Percentiles rank a stretch among this genome's conserved stretches.
These are phyloP conservation scores for Manihot esculenta DNA, from an alignment of 441 rosid genomes.

Conservation along the genomic window DNA sequence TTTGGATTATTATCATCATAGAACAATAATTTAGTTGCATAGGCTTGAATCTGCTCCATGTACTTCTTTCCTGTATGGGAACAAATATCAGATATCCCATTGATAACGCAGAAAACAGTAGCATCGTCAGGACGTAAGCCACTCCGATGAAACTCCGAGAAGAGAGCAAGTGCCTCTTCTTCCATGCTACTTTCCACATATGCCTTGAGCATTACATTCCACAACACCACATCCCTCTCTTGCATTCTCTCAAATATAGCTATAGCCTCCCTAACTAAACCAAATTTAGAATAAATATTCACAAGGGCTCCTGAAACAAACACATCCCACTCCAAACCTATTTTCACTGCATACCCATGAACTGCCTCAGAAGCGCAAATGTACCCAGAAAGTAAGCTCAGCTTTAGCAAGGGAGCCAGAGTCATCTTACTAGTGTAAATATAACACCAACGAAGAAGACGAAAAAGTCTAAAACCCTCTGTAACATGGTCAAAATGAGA, in stretches of 20 bases:
- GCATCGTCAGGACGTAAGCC: slow-evolving; percentile 29
- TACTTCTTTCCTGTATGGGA: slow-evolving; percentile 12
- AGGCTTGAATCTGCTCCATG: slow-evolving; percentile 30
- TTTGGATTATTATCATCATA: slow-evolving; percentile 21
- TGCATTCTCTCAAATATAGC: slow-evolving; percentile 27
- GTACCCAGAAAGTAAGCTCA: slow-evolving; percentile 26
- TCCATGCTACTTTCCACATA: slow-evolving; percentile 22
- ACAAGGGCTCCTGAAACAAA: slow-evolving; percentile 33
- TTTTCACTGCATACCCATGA: slow-evolving; percentile 34
- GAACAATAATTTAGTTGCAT: slow-evolving; percentile 25
- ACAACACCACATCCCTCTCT: slow-evolving; percentile 31
- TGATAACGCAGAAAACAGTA: slow-evolving; percentile 22
- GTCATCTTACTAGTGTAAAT: slow-evolving; percentile 22
- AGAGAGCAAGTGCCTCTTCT: slow-evolving; percentile 18
- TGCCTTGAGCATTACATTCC: slow-evolving; percentile 36
- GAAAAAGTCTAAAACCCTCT: slow-evolving; percentile 31
- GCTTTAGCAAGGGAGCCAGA: slow-evolving; percentile 30
- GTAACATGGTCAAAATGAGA: slow-evolving; percentile 11
- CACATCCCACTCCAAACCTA: slow-evolving; percentile 28
- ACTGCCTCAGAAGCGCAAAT: slow-evolving; percentile 28
- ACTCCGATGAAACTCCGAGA: slow-evolving; percentile 30
- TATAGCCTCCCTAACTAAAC: slow-evolving; percentile 25
- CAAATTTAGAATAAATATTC: slow-evolving; percentile 33
- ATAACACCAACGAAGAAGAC: slow-evolving; percentile 21
- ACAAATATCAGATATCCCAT: slow-evolving; percentile 18